Evolutionary conservation across 164 flowering plant genomes (phyloP).

Genomic region (Tinospora cordifolia): DNA sequence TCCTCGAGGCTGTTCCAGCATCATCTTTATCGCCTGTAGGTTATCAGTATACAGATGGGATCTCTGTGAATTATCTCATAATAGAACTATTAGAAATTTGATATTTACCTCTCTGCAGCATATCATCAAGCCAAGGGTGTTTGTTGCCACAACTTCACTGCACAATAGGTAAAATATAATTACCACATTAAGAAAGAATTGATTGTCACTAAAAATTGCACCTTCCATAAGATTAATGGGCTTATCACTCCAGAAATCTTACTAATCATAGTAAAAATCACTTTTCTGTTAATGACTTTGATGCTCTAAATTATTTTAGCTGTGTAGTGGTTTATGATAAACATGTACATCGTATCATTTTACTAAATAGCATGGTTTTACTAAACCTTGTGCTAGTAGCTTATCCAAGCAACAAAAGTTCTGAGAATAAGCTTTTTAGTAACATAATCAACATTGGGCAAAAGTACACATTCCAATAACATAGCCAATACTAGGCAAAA

Average conservation of each 20-base stretch:
- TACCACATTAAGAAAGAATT: background rate
- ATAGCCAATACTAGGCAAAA: background rate
- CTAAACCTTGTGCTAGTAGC: background rate
- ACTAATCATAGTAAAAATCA: background rate
- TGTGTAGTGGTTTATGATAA: background rate
- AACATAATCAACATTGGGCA: background rate
- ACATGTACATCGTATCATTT: background rate
- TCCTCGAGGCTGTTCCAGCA: slow-evolving; percentile 75
- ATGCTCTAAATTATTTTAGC: background rate
- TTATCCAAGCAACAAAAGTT: background rate
- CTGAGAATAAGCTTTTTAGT: background rate
- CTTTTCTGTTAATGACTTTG: too few species aligned
- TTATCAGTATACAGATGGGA: slow-evolving; percentile 7
- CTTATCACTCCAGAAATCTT: background rate
- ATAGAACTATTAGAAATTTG: slow-evolving; percentile 4
- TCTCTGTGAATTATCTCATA: background rate
- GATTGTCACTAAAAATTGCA: too few species aligned
- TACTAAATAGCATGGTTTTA: background rate
- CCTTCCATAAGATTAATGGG: background rate
- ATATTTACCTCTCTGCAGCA: slow-evolving; percentile 88
- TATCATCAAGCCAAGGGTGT: slow-evolving; percentile 91
- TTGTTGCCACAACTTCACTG: slow-evolving; percentile 94
- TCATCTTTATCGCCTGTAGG: slow-evolving; percentile 84
- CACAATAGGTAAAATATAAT: slow-evolving; percentile 10
- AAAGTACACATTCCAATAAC: background rate